phyloP scores from a whole-genome alignment of 768 basidiomycete genomes.

The Termitomyces bulborhizus region DNA sequence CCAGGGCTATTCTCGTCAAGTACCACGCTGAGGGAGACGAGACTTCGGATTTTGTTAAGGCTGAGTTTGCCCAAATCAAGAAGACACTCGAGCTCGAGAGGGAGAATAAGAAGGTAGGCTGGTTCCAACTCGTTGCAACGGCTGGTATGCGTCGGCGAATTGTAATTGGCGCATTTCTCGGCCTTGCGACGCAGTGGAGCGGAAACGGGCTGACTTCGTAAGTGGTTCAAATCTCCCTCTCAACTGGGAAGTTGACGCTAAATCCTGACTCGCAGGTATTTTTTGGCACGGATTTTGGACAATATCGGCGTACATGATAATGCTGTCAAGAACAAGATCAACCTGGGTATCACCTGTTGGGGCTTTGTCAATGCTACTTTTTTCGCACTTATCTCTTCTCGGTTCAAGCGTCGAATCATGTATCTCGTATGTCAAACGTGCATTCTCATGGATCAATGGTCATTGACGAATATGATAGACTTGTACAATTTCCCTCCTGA shows the following conservation, averaged over 20 bases:
- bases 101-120: constrained; percentile 39
- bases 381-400: constrained; percentile 42
- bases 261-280: constrained; percentile 29
- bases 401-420: constrained; percentile 39
- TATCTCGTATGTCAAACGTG: constrained; percentile 34
- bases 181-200: constrained; percentile 57
- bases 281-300: constrained; percentile 48
- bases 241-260: not conserved
- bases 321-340: constrained; percentile 49
- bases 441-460: not conserved
- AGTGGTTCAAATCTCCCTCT: not conserved
- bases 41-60: constrained; percentile 47
- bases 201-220: constrained; percentile 56
- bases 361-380: constrained; percentile 46
- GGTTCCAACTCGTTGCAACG: constrained; percentile 39
- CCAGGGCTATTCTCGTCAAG: constrained; percentile 39
- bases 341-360: constrained; percentile 49
- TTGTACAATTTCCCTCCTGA: constrained; percentile 40
- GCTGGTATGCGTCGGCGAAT: constrained; percentile 47
- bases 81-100: constrained; percentile 47
- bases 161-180: constrained; percentile 43
- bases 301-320: constrained; percentile 46
- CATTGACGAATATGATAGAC: constrained; percentile 21
- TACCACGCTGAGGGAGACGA: constrained; percentile 59
- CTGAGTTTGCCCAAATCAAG: constrained; percentile 52